Evolutionary conservation across 495 filamentous ascomycete genomes (phyloP).

Genomic region (Opeltia flavorubescens): DNA sequence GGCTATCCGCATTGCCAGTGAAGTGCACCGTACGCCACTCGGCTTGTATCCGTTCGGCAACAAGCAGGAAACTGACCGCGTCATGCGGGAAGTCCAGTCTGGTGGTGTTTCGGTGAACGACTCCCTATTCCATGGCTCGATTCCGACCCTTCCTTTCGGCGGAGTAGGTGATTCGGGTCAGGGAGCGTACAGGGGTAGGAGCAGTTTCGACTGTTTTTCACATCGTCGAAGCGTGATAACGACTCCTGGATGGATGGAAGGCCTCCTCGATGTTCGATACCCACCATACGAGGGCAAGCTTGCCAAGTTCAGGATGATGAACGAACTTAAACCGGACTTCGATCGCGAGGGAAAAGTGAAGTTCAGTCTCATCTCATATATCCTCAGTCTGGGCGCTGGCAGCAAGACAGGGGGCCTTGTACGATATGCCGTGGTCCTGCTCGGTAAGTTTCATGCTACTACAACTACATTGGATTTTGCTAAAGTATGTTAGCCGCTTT

Average conservation of each 20-base stretch:
- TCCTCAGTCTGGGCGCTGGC: conserved; percentile 33
- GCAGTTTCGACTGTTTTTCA: conserved; percentile 72
- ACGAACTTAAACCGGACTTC: conserved; percentile 56
- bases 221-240: conserved; percentile 62
- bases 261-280: conserved; percentile 61
- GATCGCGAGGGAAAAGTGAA: conserved; percentile 59
- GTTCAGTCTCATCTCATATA: conserved; percentile 29
- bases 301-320: conserved; percentile 41
- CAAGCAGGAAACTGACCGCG: conserved; percentile 57
- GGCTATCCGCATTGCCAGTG: conserved; percentile 62
- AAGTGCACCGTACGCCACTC: conserved; percentile 65
- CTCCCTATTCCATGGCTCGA: conserved; percentile 60
- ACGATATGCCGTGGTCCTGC: conserved; percentile 23
- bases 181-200: conserved; percentile 71
- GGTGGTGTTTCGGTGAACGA: conserved; percentile 77
- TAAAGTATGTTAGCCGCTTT: neutral
- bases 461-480: neutral
- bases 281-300: conserved; percentile 60
- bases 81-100: conserved; percentile 51
- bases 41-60: conserved; percentile 73
- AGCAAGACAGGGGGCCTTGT: conserved; percentile 26
- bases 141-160: conserved; percentile 72
- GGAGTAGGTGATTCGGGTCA: conserved; percentile 78
- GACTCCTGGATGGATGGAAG: conserved; percentile 72
- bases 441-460: conserved; percentile 26